Percentiles rank a stretch among this genome's conserved stretches.
Conservation (phyloP, 31 red algal genomes). For the Asparagopsis taxiformis region DNA sequence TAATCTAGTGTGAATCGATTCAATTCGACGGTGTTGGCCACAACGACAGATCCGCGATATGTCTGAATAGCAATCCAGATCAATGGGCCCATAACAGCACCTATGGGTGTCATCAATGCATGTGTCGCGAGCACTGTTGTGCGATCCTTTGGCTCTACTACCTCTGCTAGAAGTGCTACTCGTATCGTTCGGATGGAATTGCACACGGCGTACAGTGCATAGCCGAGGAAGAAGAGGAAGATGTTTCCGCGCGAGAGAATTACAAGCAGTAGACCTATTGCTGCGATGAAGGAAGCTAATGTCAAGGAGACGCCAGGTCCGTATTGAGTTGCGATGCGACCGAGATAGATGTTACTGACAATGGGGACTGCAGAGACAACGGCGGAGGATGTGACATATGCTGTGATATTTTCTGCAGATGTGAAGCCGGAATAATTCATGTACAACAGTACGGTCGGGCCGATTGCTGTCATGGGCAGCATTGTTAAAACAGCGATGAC, state of each 20-base stretch:
- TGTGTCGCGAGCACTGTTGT: conserved; percentile 65
- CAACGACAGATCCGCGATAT: conserved; percentile 10
- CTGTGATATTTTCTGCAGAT: conserved; percentile 27
- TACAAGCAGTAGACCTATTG: conserved; percentile 45
- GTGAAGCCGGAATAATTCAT: conserved; percentile 58
- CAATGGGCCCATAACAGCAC: conserved; percentile 52
- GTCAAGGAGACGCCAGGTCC: conserved; percentile 37
- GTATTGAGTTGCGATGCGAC: conserved; percentile 20
- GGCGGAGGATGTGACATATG: conserved; percentile 56
- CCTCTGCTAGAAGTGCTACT: conserved; percentile 38
- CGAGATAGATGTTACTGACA: conserved; percentile 48
- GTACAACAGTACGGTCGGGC: conserved; percentile 51
- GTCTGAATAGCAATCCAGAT: conserved; percentile 41
- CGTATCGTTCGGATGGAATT: conserved; percentile 57
- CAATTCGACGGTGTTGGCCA: background rate
- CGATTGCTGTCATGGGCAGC: conserved; percentile 52
- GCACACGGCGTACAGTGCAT: conserved; percentile 31
- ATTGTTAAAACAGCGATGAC: conserved; percentile 63
- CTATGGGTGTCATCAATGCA: conserved; percentile 64
- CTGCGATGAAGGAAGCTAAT: conserved; percentile 1
- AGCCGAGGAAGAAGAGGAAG: conserved; percentile 53
- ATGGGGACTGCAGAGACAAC: conserved; percentile 51
- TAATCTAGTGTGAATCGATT: conserved; percentile 58
- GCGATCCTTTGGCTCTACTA: conserved; percentile 28
- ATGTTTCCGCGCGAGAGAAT: conserved; percentile 5